Evolutionary conservation across 1,284 basidiomycete genomes (phyloP), one percentile per base, ranked within the genome.

Genomic region (Pyrrhoderma noxium): DNA sequence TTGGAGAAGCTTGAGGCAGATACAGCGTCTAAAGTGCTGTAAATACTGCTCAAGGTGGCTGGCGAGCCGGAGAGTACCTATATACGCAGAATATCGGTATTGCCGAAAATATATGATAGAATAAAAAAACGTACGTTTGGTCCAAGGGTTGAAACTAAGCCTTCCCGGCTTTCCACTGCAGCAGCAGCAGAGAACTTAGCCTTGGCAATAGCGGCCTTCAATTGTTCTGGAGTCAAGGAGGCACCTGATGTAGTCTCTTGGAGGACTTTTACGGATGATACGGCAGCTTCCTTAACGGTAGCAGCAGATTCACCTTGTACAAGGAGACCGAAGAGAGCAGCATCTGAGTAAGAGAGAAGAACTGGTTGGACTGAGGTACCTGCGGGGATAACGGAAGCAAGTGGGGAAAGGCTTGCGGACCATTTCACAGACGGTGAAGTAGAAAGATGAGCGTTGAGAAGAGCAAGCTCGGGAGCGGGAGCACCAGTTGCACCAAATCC

Each of bases 311-410:
- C 64, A 7, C 76, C 85, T 64, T 85, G 80, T 45, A 95, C 72
- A 53, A 91, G 69, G 53, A 94, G 68, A 57, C 90, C 91, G 58
- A 94, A 82, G 52, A 97, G 76, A 16, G 86, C 75, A 2, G 90
- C 91, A 65, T 96, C 93, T 19, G 91, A 90, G 73, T 96, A 97
- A 16, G 87, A 82, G 13, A 92, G 72, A 62, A 89, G 78, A 53
- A 93, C 80, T 2, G 83, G 68, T 66, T 84, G 77, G 52, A 87
- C 86, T 21, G 75, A 74, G 2, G 80, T 71, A 45, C 77, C 73
- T 25, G 63, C 59, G 2, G 82, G 77, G 18, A 85, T 60, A 25
- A 62, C 60, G 27, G 76, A 67, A 8, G 87, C 70, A 55, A 93
- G 69, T 5, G 88, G 80, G 1, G 88, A 85, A 13, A 77, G 62